Evolutionary conservation across 2,329 filamentous ascomycete genomes (phyloP).

Genomic region (Xylaria sp.): DNA sequence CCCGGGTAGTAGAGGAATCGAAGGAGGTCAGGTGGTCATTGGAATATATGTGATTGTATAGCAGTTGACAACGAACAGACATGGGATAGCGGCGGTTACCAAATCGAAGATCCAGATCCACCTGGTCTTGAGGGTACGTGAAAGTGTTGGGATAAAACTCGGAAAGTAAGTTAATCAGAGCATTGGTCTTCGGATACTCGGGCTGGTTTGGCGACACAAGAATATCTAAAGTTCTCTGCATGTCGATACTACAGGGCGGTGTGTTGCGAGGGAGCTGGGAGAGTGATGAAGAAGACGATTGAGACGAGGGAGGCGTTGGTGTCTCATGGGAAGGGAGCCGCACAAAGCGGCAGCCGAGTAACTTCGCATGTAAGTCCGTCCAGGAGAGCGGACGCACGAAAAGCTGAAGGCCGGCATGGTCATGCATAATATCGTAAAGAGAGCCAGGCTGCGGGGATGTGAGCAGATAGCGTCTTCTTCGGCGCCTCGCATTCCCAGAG

Average conservation of each 20-base stretch:
- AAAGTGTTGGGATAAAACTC: constrained; percentile 56
- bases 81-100: constrained; percentile 58
- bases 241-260: constrained; percentile 58
- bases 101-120: constrained; percentile 63
- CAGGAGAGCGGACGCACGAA: constrained; percentile 66
- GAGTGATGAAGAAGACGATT: constrained; percentile 50
- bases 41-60: constrained; percentile 59
- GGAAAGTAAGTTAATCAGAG: constrained; percentile 58
- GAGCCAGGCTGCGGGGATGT: constrained; percentile 60
- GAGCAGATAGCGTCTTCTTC: constrained; percentile 47
- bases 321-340: constrained; percentile 56
- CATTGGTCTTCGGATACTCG: constrained; percentile 50
- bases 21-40: constrained; percentile 46
- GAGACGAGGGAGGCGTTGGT: constrained; percentile 54
- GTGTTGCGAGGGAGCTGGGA: constrained; percentile 53
- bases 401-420: constrained; percentile 60
- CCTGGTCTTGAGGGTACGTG: constrained; percentile 47
- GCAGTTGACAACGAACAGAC: constrained; percentile 60
- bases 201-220: constrained; percentile 54
- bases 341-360: constrained; percentile 61
- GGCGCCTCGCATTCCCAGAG: constrained; percentile 38
- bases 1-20: constrained; percentile 51
- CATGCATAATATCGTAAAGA: constrained; percentile 63
- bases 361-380: constrained; percentile 62
- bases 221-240: constrained; percentile 57